Evolutionary conservation across 306 rosid genomes (phyloP), one percentile per base, ranked within the genome.

Genomic region (Senna tora): DNA sequence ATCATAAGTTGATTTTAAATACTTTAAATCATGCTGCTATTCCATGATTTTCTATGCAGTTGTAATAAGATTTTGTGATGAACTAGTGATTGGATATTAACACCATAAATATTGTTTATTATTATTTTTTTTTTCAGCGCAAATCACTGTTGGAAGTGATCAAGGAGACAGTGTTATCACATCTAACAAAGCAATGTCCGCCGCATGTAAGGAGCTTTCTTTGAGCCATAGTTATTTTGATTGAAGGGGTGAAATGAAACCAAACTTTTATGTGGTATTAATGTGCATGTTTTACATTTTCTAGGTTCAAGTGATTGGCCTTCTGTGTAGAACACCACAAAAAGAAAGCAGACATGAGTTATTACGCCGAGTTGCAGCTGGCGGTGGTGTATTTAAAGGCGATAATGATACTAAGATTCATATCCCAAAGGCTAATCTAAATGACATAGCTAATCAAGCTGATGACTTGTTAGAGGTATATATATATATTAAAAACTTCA

Each of bases 361-460:
- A 50, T 80, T 93, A 49, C 93, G 96, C 45, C 87, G 97, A 76
- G 98, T 90, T 63, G 98, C 98, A 62, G 93, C 86, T 49, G 98
- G 97, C 20, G 98, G 98, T 46, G 98, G 98, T 15, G 77, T 34
- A 30, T 93, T 93, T 75, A 79, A 87, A 80, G 87, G 87, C 17
- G 62, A 89, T 71, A 81, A 86, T 65, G 90, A 82, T 41, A 72
- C 87, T 56, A 86, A 83, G 80, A 61, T 90, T 78, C 98, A 90
- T 72, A 84, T 93, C 77, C 98, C 98, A 0, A 90, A 81, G 60
- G 94, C 94, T 83, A 93, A 93, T 81, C 87, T 90, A 39, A 88
- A 93, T 63, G 97, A 93, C 65, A 90, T 93, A 71, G 97, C 97
- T 46, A 93, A 93, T 79, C 98, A 93, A 78, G 96, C 98, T 51